Conservation (phyloP, 441 rosid species). For the Erodium moschatum region DNA sequence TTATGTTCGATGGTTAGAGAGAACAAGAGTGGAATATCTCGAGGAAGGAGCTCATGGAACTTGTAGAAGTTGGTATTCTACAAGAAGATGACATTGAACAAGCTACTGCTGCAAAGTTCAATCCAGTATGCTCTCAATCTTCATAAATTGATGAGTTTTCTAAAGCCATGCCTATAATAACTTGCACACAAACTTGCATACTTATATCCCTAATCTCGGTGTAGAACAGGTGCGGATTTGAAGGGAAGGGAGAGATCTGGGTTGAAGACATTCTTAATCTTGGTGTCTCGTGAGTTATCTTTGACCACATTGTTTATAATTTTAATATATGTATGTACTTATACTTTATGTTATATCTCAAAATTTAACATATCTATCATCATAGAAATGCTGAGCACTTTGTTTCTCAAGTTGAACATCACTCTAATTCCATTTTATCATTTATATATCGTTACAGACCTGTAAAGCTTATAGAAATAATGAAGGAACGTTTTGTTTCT, state of each 20-base stretch:
- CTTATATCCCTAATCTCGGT: neutral
- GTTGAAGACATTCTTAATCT: slow-evolving; percentile 90
- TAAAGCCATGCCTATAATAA: no score
- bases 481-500: slow-evolving; percentile 62
- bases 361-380: neutral
- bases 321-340: neutral
- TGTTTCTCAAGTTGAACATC: neutral
- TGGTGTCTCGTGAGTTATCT: slow-evolving; percentile 72
- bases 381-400: neutral
- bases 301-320: neutral
- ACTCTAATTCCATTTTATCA: slow-evolving; percentile 7
- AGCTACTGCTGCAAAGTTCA: slow-evolving; percentile 52
- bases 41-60: slow-evolving; percentile 77
- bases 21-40: slow-evolving; percentile 99
- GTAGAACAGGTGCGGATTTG: slow-evolving; percentile 95
- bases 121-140: slow-evolving; percentile 58
- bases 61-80: slow-evolving; percentile 56
- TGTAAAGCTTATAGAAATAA: slow-evolving; percentile 64
- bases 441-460: slow-evolving; percentile 47
- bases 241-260: slow-evolving; percentile 82
- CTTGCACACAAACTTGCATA: no score
- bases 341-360: neutral
- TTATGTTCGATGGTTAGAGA: slow-evolving; percentile 47
- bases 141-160: neutral
- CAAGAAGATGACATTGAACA: slow-evolving; percentile 55